Evolutionary conservation across 352 stramenopile genomes (phyloP).

Genomic region (Globisporangium mamillatum): DNA sequence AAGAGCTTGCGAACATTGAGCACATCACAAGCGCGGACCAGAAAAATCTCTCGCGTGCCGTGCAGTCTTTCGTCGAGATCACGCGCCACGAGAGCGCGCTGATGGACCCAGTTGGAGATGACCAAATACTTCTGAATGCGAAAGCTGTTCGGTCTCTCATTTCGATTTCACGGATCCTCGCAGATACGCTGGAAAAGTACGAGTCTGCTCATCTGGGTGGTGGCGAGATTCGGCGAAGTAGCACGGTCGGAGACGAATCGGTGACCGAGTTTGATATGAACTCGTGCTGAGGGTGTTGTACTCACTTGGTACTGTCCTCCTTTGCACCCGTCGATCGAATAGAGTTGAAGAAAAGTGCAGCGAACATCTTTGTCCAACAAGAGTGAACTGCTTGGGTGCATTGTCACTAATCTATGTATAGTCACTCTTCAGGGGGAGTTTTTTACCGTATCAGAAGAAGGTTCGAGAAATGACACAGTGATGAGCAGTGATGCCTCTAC

Average conservation of each 20-base stretch:
- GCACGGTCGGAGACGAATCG: conserved; percentile 19
- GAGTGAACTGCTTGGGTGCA: background rate
- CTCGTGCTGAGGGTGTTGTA: background rate
- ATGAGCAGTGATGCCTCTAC: background rate
- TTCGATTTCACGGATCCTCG: conserved; percentile 42
- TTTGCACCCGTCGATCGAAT: background rate
- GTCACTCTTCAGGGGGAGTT: conserved; percentile 11
- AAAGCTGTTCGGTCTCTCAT: conserved; percentile 38
- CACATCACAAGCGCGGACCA: conserved; percentile 28
- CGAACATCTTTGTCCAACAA: background rate
- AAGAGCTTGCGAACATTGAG: conserved; percentile 36
- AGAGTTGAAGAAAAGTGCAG: background rate
- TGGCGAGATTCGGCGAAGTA: conserved; percentile 5
- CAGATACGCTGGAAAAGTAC: conserved; percentile 39
- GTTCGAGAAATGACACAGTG: conserved; percentile 33
- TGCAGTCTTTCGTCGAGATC: conserved; percentile 40
- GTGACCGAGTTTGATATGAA: conserved; percentile 34
- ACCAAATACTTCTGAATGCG: conserved; percentile 18
- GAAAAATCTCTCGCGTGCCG: conserved; percentile 25
- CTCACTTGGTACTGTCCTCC: background rate
- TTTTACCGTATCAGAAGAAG: conserved; percentile 19
- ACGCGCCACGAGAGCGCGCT: conserved; percentile 10
- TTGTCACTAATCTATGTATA: background rate
- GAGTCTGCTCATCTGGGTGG: conserved; percentile 14
- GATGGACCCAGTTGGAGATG: conserved; percentile 1